A percentile compares a stretch with the other conserved stretches of the same genome.
phyloP scores from a whole-genome alignment of 768 basidiomycete genomes.

The Hygrocybe punicea region DNA sequence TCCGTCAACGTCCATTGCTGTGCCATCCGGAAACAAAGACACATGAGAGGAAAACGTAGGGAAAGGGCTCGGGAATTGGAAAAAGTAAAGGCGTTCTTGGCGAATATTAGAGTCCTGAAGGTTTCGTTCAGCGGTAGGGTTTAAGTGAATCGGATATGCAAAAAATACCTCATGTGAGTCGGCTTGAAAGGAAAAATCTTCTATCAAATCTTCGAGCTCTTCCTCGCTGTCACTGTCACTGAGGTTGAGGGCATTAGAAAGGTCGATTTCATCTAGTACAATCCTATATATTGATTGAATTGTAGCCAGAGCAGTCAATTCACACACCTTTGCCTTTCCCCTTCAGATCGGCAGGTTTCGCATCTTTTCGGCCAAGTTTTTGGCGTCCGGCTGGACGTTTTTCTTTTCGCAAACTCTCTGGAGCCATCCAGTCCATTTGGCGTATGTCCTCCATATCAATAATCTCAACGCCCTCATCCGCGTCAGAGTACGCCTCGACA shows the following conservation, averaged over 20 bases:
- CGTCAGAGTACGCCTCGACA: conserved; percentile 77
- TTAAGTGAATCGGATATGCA: neutral
- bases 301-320: neutral
- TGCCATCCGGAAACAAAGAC: conserved; percentile 28
- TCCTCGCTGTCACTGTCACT: conserved; percentile 77
- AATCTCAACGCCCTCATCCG: conserved; percentile 84
- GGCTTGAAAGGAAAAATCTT: conserved; percentile 55
- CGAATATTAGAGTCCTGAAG: conserved; percentile 47
- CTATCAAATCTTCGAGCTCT: conserved; percentile 72
- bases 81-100: conserved; percentile 76
- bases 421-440: conserved; percentile 86
- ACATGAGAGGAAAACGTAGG: conserved; percentile 56
- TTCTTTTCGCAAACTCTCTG: conserved; percentile 63
- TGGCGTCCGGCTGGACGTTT: conserved; percentile 34
- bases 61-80: conserved; percentile 87
- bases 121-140: conserved; percentile 3
- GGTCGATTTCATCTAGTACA: conserved; percentile 34
- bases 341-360: conserved; percentile 24
- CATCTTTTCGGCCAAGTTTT: conserved; percentile 42
- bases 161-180: conserved; percentile 40
- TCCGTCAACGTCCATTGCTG: conserved; percentile 26
- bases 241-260: conserved; percentile 61
- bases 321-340: conserved; percentile 32
- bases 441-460: conserved; percentile 77
- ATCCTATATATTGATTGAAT: neutral